phyloP scores from a whole-genome alignment of 495 filamentous ascomycete species.

The Aspergillus bridgeri region DNA sequence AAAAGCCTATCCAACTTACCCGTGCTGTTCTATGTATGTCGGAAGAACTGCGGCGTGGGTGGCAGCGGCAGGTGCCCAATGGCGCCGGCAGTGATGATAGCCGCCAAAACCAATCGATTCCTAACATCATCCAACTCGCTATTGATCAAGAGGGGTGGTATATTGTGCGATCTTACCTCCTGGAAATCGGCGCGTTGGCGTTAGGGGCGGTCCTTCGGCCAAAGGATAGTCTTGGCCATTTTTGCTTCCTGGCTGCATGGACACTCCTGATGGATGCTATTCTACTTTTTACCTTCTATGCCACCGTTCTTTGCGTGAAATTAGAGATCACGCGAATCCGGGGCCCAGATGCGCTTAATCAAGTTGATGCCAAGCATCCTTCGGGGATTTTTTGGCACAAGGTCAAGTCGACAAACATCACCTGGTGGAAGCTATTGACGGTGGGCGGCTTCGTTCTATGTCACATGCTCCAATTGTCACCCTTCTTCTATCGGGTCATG shows the following conservation, averaged over 20 bases:
- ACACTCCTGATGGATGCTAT: slow-evolving; percentile 95
- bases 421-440: slow-evolving; percentile 96
- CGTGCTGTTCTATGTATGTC: slow-evolving; percentile 87
- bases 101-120: no score
- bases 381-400: no score
- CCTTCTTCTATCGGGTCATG: slow-evolving; percentile 88
- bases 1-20: slow-evolving; percentile 95
- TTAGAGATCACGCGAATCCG: slow-evolving; percentile 96
- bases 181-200: slow-evolving; percentile 82
- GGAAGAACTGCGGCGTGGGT: no score
- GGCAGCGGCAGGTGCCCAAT: slow-evolving; percentile 65
- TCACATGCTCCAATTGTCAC: slow-evolving; percentile 82
- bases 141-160: slow-evolving; percentile 84
- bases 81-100: no score
- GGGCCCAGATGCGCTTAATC: no score
- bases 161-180: slow-evolving; percentile 87
- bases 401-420: slow-evolving; percentile 79
- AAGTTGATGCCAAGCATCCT: slow-evolving; percentile 84
- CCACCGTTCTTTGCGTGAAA: slow-evolving; percentile 93
- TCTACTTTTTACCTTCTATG: slow-evolving; percentile 95
- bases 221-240: slow-evolving; percentile 90
- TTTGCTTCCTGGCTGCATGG: slow-evolving; percentile 98
- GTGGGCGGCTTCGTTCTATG: slow-evolving; percentile 83
- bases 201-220: slow-evolving; percentile 89
- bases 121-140: no score